Evolutionary conservation across 257 asterid genomes (phyloP), one percentile per base, ranked within the genome.

Genomic region (Gentiana straminea): DNA sequence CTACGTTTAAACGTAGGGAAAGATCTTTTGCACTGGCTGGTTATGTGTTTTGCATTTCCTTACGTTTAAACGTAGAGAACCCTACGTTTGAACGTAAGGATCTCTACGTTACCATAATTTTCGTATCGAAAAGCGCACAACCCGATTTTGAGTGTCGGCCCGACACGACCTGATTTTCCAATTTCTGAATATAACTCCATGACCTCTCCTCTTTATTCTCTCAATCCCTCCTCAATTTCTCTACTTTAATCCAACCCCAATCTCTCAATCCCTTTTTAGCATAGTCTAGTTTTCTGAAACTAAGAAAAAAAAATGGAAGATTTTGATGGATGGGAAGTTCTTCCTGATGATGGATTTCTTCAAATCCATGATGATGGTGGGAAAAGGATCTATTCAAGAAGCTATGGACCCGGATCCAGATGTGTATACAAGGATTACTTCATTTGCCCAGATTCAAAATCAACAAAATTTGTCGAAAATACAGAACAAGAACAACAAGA

Each of bases 301-400:
- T 7, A 5, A 10, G 46, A 41, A 41, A 1, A 7, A 33, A 35
- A 33, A 10, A 66, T 57, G 60, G 71, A 63, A 83, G 94, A 81
- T 66, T 74, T 84, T 34, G 77, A 89, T 44, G 94, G 80, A 56
- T 89, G 97, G 97, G 95, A 86, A 67, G 64, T 89, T 13, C 77
- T 89, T 58, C 71, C 94, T 35, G 86, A 80, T 8, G 82, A 78
- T 41, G 95, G 86, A 34, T 81, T 71, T 61, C 94, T 81, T 33
- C 80, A 81, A 60, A 73, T 83, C 79, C 75, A 72, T 48, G 80
- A 76, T 45, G 84, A 79, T 60, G 75, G 59, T 4, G 70, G 75
- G 6, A 58, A 78, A 13, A 70, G 72, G 71, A 67, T 82, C 9
- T 80, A 75, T 73, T 75, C 91, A 1, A 77, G 82, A 52, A 84